Evolutionary conservation across 768 basidiomycete species (phyloP).

Genomic region (Tylopilus sp.): DNA sequence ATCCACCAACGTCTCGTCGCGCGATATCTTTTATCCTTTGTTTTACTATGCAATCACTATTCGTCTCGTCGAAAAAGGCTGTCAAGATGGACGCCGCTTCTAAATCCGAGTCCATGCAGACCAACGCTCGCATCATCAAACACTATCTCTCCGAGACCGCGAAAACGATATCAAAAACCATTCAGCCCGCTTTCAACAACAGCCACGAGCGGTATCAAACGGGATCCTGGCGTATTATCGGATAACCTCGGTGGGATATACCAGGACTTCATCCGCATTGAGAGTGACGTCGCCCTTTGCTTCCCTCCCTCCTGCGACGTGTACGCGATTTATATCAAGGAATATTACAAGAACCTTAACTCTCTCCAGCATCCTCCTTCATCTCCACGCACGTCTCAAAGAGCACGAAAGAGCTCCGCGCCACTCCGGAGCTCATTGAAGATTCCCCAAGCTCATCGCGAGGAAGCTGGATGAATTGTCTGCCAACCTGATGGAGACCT

Average conservation of each 20-base stretch:
- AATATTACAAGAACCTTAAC: slow-evolving; percentile 87
- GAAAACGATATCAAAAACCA: slow-evolving; percentile 70
- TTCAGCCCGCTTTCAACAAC: slow-evolving; percentile 68
- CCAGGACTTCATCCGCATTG: slow-evolving; percentile 88
- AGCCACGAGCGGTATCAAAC: slow-evolving; percentile 60
- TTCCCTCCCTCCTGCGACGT: slow-evolving; percentile 94
- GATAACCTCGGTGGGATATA: slow-evolving; percentile 85
- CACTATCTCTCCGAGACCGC: slow-evolving; percentile 90
- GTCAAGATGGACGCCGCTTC: slow-evolving; percentile 90
- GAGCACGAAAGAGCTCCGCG: slow-evolving; percentile 95
- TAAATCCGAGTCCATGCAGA: slow-evolving; percentile 91
- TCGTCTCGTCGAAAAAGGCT: slow-evolving; percentile 92
- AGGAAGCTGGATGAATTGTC: too few species aligned
- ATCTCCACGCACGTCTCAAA: slow-evolving; percentile 91
- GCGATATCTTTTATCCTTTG: too few species aligned
- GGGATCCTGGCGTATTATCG: slow-evolving; percentile 70
- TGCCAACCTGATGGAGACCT: too few species aligned
- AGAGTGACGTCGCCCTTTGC: slow-evolving; percentile 82
- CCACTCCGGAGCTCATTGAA: slow-evolving; percentile 84
- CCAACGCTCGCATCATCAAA: slow-evolving; percentile 89
- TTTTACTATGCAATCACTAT: too few species aligned
- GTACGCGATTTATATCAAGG: slow-evolving; percentile 73
- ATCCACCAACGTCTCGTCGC: slow-evolving; percentile 54
- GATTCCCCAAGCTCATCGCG: slow-evolving; percentile 91
- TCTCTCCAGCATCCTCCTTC: slow-evolving; percentile 69